A percentile compares a stretch with the other conserved stretches of the same genome.
These are phyloP conservation scores for Trichoderma pleuroti DNA, from an alignment of 2,329 filamentous ascomycete genomes.

Conservation along the genomic window DNA sequence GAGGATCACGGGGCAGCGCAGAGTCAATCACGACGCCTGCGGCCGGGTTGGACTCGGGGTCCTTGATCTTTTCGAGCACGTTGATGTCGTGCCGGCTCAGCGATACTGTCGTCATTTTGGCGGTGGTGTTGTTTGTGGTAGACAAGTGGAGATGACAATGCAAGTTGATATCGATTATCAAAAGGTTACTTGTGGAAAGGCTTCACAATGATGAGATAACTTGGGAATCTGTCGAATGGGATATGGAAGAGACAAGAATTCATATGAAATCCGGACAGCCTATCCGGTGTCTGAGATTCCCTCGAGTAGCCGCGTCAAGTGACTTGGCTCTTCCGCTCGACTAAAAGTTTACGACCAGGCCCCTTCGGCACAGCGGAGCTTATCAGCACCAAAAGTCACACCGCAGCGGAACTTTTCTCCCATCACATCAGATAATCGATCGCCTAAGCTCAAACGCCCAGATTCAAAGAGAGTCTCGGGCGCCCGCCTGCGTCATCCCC, in stretches of 20 bases:
- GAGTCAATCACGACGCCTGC: slow-evolving; percentile 52
- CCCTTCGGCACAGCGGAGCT: slow-evolving; percentile 3
- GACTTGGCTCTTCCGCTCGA: neutral
- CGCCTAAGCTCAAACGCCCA: neutral
- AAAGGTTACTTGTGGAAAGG: neutral
- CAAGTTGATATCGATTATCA: neutral
- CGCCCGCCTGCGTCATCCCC: slow-evolving; percentile 11
- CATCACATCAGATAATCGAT: slow-evolving; percentile 10
- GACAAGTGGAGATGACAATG: neutral
- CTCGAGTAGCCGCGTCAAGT: slow-evolving; percentile 15
- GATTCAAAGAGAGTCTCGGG: neutral
- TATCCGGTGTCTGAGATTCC: neutral
- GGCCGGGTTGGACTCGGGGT: slow-evolving; percentile 60
- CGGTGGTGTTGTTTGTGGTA: neutral
- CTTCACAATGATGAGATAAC: neutral
- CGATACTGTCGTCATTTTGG: slow-evolving; percentile 45
- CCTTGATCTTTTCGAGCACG: slow-evolving; percentile 63
- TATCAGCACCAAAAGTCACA: neutral
- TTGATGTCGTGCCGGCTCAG: slow-evolving; percentile 58
- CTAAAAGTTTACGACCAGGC: neutral
- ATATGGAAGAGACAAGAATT: neutral
- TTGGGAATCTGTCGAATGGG: neutral
- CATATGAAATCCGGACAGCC: neutral
- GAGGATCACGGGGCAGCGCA: slow-evolving; percentile 54
- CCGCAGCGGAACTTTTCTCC: slow-evolving; percentile 3